Percentiles rank a stretch among this genome's conserved stretches.
Evolutionary conservation across 371 early-diverging fungal species (phyloP).

Genomic region (Mortierella sp.): DNA sequence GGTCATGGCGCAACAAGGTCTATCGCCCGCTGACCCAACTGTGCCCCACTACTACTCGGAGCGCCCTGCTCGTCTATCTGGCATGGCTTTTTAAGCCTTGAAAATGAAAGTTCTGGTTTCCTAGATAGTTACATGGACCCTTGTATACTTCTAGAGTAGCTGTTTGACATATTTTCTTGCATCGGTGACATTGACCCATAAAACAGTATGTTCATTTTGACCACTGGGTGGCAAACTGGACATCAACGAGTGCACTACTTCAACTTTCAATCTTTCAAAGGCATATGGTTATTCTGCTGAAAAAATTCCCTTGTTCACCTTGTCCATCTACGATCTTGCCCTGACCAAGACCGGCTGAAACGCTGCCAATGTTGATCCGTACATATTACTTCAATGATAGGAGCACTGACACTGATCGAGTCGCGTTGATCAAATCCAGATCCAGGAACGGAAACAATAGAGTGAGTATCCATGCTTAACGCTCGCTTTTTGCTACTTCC

Average conservation of each 20-base stretch:
- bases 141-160: background rate
- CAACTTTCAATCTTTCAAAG: background rate
- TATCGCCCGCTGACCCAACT: constrained; percentile 18
- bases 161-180: background rate
- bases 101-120: background rate
- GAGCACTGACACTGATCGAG: too few species aligned
- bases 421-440: too few species aligned
- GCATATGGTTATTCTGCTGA: too few species aligned
- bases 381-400: too few species aligned
- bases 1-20: constrained; percentile 25
- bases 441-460: too few species aligned
- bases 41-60: constrained; percentile 43
- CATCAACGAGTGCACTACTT: background rate
- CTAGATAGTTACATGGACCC: background rate
- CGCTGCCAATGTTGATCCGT: too few species aligned
- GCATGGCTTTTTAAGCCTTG: constrained; percentile 32
- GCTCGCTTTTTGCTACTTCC: too few species aligned
- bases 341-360: too few species aligned
- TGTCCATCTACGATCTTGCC: too few species aligned
- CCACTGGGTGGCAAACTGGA: background rate
- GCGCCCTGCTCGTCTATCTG: constrained; percentile 28
- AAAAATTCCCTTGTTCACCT: too few species aligned
- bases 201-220: background rate
- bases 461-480: too few species aligned
- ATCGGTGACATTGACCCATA: background rate